phyloP scores from a whole-genome alignment of 2,329 filamentous ascomycete genomes.

The Alternaria ventricosa region DNA sequence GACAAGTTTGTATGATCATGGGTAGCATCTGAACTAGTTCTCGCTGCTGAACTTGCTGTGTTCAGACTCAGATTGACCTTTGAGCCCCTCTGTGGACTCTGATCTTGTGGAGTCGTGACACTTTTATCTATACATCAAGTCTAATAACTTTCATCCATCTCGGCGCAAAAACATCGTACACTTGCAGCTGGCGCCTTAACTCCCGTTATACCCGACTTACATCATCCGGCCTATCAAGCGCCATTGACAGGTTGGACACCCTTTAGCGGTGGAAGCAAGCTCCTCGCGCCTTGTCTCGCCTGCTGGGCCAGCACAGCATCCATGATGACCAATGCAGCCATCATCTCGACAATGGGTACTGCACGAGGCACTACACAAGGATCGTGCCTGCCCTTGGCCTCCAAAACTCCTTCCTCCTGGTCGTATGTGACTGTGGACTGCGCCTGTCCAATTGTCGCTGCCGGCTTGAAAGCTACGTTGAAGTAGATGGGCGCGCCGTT shows the following conservation, averaged over 20 bases:
- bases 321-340: constrained; percentile 87
- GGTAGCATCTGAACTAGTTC: neutral
- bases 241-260: constrained; percentile 43
- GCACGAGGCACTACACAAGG: constrained; percentile 90
- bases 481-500: constrained; percentile 96
- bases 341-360: constrained; percentile 87
- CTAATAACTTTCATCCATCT: constrained; percentile 1
- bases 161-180: neutral
- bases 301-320: constrained; percentile 87
- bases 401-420: constrained; percentile 74
- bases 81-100: neutral
- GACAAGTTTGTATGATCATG: neutral
- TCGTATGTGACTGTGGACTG: constrained; percentile 85
- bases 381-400: constrained; percentile 93
- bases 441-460: constrained; percentile 89
- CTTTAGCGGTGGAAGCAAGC: constrained; percentile 48
- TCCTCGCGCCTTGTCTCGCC: constrained; percentile 55
- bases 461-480: constrained; percentile 91
- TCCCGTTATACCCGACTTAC: neutral
- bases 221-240: constrained; percentile 1
- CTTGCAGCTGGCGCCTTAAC: constrained; percentile 1
- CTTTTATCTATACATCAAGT: neutral
- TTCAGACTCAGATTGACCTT: neutral
- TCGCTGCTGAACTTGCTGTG: neutral
- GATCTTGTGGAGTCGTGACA: neutral